These are phyloP conservation scores for Apiosordaria backusii DNA, from an alignment of 495 filamentous ascomycete genomes.

Conservation along the genomic window DNA sequence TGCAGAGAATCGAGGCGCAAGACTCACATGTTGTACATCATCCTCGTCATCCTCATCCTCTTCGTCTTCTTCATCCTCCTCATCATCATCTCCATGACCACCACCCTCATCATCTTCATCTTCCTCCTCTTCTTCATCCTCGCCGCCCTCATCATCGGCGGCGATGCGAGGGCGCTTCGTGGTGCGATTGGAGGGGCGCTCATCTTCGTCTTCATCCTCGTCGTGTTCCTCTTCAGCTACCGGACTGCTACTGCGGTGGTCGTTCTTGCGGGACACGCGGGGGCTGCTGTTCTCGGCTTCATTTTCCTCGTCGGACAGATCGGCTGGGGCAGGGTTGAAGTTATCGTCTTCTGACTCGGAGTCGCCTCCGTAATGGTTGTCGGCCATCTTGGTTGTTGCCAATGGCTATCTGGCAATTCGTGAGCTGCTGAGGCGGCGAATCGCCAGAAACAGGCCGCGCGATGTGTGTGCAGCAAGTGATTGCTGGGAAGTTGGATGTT, in stretches of 20 bases:
- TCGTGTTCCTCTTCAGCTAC: constrained; percentile 33
- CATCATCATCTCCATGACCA: constrained; percentile 50
- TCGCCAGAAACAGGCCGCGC: background rate
- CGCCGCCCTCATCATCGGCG: constrained; percentile 32
- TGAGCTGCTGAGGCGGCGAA: background rate
- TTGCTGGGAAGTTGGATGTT: background rate
- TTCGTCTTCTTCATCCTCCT: constrained; percentile 59
- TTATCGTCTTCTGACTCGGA: constrained; percentile 73
- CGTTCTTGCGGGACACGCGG: constrained; percentile 5
- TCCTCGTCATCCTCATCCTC: constrained; percentile 46
- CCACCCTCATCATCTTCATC: constrained; percentile 58
- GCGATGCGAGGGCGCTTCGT: constrained; percentile 24
- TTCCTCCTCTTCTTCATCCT: constrained; percentile 53
- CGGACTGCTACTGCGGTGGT: constrained; percentile 25
- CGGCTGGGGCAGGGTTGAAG: constrained; percentile 69
- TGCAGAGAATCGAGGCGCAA: background rate
- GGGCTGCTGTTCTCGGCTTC: constrained; percentile 7
- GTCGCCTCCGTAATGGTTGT: constrained; percentile 38
- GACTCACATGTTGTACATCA: constrained; percentile 39
- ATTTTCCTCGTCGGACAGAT: constrained; percentile 64
- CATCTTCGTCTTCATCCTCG: constrained; percentile 39
- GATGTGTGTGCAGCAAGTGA: background rate
- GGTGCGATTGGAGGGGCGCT: constrained; percentile 25
- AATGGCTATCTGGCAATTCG: background rate
- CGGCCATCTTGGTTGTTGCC: background rate